phyloP scores from a whole-genome alignment of 1,284 basidiomycete species.

The Rhodotorula sp. region DNA sequence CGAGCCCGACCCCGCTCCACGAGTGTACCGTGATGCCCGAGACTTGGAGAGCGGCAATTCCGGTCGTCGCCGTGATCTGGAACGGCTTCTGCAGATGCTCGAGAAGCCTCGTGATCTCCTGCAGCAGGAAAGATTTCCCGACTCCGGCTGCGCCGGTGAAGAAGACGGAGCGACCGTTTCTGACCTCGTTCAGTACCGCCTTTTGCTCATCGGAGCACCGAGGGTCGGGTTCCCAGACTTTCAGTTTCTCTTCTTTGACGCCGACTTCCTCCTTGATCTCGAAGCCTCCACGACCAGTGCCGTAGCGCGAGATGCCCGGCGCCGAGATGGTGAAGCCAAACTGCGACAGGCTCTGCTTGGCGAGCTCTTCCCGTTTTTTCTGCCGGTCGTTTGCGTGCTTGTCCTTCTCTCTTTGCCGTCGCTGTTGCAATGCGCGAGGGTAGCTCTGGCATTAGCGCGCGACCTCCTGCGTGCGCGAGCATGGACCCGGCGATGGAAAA shows the following conservation, averaged over 20 bases:
- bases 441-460: too few species aligned
- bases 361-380: constrained; percentile 13
- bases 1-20: constrained; percentile 32
- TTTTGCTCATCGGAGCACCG: constrained; percentile 40
- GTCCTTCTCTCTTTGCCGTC: background rate
- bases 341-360: constrained; percentile 36
- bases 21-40: constrained; percentile 41
- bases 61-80: constrained; percentile 44
- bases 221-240: constrained; percentile 26
- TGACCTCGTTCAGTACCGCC: constrained; percentile 35
- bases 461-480: too few species aligned
- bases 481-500: too few species aligned
- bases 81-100: constrained; percentile 20
- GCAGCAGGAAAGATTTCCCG: constrained; percentile 44
- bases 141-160: constrained; percentile 45
- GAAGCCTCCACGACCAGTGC: constrained; percentile 29
- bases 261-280: background rate
- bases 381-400: constrained; percentile 1
- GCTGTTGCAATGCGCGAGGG: background rate
- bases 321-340: constrained; percentile 28
- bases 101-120: constrained; percentile 37
- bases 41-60: constrained; percentile 49
- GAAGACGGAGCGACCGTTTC: constrained; percentile 39
- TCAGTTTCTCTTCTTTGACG: background rate
- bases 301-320: constrained; percentile 52